Conservation (phyloP, 2,329 filamentous ascomycete genomes). For the Sordariomycetes sp. region DNA sequence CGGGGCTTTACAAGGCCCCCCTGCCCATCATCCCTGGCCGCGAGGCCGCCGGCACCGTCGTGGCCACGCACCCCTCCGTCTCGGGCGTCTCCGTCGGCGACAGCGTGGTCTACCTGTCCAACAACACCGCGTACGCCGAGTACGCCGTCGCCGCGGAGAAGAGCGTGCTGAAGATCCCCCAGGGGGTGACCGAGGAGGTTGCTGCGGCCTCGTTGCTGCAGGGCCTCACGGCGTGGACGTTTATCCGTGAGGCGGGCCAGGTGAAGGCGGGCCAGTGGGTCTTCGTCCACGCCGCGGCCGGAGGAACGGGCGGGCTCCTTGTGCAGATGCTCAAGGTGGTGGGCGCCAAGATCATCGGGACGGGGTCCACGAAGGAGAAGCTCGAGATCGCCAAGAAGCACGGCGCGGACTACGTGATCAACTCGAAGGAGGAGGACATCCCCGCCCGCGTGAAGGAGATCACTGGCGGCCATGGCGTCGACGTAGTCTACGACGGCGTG, state of each 20-base stretch:
- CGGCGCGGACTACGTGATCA: constrained; percentile 60
- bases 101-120: constrained; percentile 58
- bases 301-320: constrained; percentile 67
- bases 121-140: constrained; percentile 40
- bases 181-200: constrained; percentile 45
- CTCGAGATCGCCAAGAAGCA: constrained; percentile 55
- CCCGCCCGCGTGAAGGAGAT: constrained; percentile 53
- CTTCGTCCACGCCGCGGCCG: constrained; percentile 76
- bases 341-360: constrained; percentile 71
- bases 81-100: constrained; percentile 53
- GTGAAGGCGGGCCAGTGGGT: constrained; percentile 72
- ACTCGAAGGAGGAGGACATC: constrained; percentile 36
- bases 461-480: constrained; percentile 61
- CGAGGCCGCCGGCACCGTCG: constrained; percentile 66
- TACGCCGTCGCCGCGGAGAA: constrained; percentile 41
- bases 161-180: constrained; percentile 53
- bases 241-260: constrained; percentile 66
- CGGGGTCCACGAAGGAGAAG: constrained; percentile 65
- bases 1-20: constrained; percentile 64
- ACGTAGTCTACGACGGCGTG: constrained; percentile 77
- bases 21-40: constrained; percentile 66
- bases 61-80: constrained; percentile 43
- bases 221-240: constrained; percentile 70
- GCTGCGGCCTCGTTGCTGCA: constrained; percentile 67
- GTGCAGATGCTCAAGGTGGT: constrained; percentile 62